Conservation (phyloP, 148 eudicot species). For the Dysphania ambrosioides region DNA sequence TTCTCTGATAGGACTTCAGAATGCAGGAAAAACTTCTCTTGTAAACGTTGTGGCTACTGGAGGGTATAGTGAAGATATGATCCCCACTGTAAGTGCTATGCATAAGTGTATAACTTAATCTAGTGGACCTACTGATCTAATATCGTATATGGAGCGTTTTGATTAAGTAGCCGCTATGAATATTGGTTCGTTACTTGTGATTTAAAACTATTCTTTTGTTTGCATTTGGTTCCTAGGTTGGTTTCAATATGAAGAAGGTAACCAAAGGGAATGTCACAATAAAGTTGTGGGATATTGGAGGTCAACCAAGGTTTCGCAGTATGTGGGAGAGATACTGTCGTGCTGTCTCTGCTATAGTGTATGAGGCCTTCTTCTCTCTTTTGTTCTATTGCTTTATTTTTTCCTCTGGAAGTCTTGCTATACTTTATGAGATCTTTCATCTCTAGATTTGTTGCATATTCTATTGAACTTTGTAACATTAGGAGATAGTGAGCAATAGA, state of each 20-base stretch:
- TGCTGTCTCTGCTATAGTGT: slow-evolving; percentile 99
- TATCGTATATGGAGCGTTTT: background rate
- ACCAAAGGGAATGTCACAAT: slow-evolving; percentile 98
- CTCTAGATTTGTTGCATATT: background rate
- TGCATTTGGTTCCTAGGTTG: slow-evolving; percentile 53
- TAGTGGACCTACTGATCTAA: background rate
- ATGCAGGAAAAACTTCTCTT: slow-evolving; percentile 98
- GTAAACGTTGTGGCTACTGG: slow-evolving; percentile 98
- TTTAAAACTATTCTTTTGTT: background rate
- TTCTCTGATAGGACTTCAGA: slow-evolving; percentile 90
- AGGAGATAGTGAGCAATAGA: background rate
- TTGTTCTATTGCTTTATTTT: background rate
- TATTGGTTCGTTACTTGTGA: background rate
- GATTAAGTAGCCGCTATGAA: background rate
- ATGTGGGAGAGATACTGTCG: slow-evolving; percentile 99
- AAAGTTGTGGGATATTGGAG: slow-evolving; percentile 99
- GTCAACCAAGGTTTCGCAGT: slow-evolving; percentile 97
- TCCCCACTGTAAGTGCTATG: slow-evolving; percentile 74
- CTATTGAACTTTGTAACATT: background rate
- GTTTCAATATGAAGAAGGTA: slow-evolving; percentile 93
- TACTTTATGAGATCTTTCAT: background rate
- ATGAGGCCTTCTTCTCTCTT: slow-evolving; percentile 32
- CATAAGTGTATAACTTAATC: too few species aligned
- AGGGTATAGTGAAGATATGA: slow-evolving; percentile 98
- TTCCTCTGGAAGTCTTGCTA: background rate